phyloP scores from a whole-genome alignment of 1,284 basidiomycete species.

The Pisolithus thermaeus region DNA sequence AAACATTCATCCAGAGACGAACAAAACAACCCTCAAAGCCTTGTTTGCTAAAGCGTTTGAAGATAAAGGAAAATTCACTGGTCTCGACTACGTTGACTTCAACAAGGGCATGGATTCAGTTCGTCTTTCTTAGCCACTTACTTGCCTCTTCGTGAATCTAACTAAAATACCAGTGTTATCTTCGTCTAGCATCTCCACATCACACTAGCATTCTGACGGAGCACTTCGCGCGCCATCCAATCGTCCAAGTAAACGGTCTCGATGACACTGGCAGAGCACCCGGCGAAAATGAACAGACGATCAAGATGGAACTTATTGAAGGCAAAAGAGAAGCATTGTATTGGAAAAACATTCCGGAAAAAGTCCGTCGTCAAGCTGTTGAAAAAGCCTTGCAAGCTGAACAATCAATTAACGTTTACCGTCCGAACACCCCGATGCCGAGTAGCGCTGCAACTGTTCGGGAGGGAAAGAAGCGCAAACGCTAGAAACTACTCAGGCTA shows the following conservation, averaged over 20 bases:
- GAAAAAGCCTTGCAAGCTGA: conserved; percentile 31
- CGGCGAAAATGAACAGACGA: conserved; percentile 21
- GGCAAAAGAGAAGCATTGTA: conserved; percentile 66
- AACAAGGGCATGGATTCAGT: conserved; percentile 59
- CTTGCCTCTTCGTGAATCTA: neutral
- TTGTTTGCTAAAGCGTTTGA: conserved; percentile 45
- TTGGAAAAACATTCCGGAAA: conserved; percentile 73
- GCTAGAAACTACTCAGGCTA: neutral
- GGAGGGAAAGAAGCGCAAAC: conserved; percentile 12
- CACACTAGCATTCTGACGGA: conserved; percentile 41
- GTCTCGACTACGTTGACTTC: conserved; percentile 72
- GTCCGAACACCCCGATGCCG: neutral
- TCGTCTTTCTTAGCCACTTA: neutral
- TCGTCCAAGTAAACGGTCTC: conserved; percentile 43
- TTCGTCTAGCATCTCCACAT: conserved; percentile 55
- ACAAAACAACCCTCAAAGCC: conserved; percentile 67
- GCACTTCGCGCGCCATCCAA: conserved; percentile 35
- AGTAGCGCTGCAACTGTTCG: neutral
- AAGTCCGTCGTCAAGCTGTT: conserved; percentile 57
- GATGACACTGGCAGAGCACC: conserved; percentile 36
- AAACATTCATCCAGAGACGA: conserved; percentile 64
- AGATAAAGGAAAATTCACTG: conserved; percentile 16
- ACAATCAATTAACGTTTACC: neutral
- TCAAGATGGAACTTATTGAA: conserved; percentile 49
- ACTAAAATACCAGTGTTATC: conserved; percentile 48